Conservation (phyloP, 352 stramenopile species). For the Pythium rishiriense region DNA sequence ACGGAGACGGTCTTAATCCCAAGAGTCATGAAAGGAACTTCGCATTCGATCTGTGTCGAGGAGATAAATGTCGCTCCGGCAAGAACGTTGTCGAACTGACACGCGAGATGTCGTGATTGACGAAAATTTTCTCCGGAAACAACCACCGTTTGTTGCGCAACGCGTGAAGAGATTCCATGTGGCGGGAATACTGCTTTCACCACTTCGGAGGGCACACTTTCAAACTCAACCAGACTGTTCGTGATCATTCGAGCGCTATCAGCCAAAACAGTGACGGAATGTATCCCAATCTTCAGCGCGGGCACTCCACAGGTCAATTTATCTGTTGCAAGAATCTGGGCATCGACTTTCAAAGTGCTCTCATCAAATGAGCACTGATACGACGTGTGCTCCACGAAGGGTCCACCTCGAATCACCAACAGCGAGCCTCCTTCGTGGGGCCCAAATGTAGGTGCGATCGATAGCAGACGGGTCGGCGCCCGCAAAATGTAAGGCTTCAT, state of each 20-base stretch:
- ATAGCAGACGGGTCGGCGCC: not conserved
- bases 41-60: conserved; percentile 45
- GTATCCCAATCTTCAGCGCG: not conserved
- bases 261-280: conserved; percentile 33
- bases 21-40: conserved; percentile 45
- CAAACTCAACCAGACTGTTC: conserved; percentile 38
- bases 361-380: conserved; percentile 21
- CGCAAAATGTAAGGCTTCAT: not conserved
- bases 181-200: conserved; percentile 21
- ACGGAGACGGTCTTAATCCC: conserved; percentile 44
- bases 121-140: conserved; percentile 53
- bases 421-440: conserved; percentile 29
- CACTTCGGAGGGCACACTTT: conserved; percentile 35
- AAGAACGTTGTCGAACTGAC: conserved; percentile 41
- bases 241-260: conserved; percentile 16
- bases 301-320: conserved; percentile 11
- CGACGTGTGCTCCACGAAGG: conserved; percentile 29
- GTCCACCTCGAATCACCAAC: conserved; percentile 30
- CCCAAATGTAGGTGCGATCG: conserved; percentile 20
- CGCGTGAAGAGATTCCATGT: conserved; percentile 19
- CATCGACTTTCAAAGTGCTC: not conserved
- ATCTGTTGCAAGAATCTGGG: not conserved
- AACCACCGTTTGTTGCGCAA: conserved; percentile 19
- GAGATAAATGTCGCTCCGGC: conserved; percentile 46
- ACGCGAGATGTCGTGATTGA: conserved; percentile 42